Evolutionary conservation across 345 rosid genomes (phyloP).

Genomic region (Rhizophora mangle): DNA sequence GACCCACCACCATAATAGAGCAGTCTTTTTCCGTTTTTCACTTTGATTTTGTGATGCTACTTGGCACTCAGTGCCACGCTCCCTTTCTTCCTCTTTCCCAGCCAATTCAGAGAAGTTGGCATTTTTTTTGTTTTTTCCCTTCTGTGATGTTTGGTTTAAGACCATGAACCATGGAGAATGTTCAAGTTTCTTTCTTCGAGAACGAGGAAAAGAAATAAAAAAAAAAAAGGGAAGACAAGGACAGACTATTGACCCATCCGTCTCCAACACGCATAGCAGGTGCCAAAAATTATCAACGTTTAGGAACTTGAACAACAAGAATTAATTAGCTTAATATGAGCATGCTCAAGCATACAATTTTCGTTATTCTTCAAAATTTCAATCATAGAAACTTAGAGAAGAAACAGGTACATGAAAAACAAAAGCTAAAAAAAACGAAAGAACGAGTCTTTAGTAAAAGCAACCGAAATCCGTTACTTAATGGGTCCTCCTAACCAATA

Average conservation of each 20-base stretch:
- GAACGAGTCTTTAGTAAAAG: neutral
- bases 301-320: no score
- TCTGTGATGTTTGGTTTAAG: conserved; percentile 4
- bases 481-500: neutral
- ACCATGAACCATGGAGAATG: conserved; percentile 6
- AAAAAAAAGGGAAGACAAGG: neutral
- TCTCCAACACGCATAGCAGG: no score
- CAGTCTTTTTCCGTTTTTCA: neutral
- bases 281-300: no score
- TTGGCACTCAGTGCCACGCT: conserved; percentile 6
- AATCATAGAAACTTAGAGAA: neutral
- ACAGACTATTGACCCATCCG: neutral
- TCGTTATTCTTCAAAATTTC: neutral
- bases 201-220: no score
- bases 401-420: neutral
- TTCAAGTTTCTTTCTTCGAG: no score
- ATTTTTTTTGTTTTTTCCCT: neutral
- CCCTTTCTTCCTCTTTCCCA: neutral
- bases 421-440: neutral
- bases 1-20: conserved; percentile 16
- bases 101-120: neutral
- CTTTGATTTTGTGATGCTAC: neutral
- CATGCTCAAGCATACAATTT: neutral
- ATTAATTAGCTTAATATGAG: neutral
- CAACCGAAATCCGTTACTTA: neutral